These are phyloP conservation scores for Cladobotryum mycophilum DNA, from an alignment of 2,329 filamentous ascomycete genomes.

Conservation along the genomic window DNA sequence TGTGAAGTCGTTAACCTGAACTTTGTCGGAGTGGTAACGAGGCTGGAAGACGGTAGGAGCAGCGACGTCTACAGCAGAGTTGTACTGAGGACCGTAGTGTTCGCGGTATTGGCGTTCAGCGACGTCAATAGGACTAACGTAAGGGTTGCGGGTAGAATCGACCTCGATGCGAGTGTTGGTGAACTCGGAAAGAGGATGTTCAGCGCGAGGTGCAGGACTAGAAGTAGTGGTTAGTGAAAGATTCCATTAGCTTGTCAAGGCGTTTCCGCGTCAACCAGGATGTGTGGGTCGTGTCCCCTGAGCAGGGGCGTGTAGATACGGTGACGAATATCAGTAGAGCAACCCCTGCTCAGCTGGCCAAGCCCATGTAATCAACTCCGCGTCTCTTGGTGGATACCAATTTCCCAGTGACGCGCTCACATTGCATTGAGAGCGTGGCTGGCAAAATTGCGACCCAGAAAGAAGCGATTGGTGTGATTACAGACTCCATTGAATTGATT, in stretches of 20 bases:
- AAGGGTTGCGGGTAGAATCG: conserved; percentile 31
- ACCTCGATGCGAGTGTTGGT: conserved; percentile 62
- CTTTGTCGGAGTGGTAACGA: conserved; percentile 16
- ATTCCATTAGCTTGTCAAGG: conserved; percentile 20
- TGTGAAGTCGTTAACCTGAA: conserved; percentile 30
- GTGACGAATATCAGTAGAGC: no score
- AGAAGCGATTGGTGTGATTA: no score
- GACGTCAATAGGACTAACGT: conserved; percentile 51
- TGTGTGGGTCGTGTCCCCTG: conserved; percentile 16
- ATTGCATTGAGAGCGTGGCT: no score
- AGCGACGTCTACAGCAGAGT: conserved; percentile 7
- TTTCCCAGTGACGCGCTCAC: no score
- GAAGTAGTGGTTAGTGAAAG: conserved; percentile 14
- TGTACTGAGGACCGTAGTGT: conserved; percentile 34
- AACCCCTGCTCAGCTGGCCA: no score
- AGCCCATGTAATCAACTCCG: no score
- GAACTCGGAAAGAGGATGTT: conserved; percentile 36
- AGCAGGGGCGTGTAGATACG: conserved; percentile 5
- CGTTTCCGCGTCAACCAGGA: conserved; percentile 21
- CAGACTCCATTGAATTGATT: not conserved
- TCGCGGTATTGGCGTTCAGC: conserved; percentile 62
- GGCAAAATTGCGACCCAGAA: no score
- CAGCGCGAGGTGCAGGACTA: conserved; percentile 23
- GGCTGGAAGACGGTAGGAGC: not conserved
- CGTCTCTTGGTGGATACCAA: no score